Evolutionary conservation across 441 rosid genomes (phyloP).

Genomic region (Sinapis alba): DNA sequence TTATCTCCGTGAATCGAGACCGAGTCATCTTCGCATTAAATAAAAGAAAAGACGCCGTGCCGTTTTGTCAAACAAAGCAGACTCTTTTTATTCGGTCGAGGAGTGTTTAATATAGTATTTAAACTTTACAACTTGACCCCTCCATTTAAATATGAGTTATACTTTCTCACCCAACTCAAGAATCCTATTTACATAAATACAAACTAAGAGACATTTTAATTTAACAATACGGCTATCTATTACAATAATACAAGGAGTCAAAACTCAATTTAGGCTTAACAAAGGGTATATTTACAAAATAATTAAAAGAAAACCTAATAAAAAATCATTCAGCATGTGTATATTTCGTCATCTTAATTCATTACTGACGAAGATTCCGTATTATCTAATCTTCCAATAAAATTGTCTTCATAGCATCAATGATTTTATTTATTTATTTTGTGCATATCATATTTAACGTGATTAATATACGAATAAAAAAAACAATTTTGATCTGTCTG

Average conservation of each 20-base stretch:
- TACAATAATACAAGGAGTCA: not conserved
- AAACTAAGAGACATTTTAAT: not conserved
- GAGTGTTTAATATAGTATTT: not conserved
- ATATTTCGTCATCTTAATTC: not conserved
- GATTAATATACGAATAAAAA: not conserved
- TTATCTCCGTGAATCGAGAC: not conserved
- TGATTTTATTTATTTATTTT: too few relatives aligned
- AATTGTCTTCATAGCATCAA: too few relatives aligned
- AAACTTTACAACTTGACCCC: conserved; percentile 16
- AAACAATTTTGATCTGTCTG: not conserved
- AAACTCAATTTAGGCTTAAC: not conserved
- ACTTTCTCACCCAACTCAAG: not conserved
- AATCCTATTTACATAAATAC: not conserved
- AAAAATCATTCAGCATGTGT: not conserved
- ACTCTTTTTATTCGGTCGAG: not conserved
- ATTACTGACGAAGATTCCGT: too few relatives aligned
- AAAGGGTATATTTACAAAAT: not conserved
- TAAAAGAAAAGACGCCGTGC: not conserved
- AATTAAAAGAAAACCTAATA: not conserved
- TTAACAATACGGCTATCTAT: not conserved
- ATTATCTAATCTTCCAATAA: too few relatives aligned
- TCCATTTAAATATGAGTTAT: not conserved
- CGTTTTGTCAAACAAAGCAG: not conserved
- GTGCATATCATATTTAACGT: too few relatives aligned
- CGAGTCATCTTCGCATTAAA: not conserved